Conservation (phyloP, 2,329 filamentous ascomycete species). For the Neofusicoccum sp. region DNA sequence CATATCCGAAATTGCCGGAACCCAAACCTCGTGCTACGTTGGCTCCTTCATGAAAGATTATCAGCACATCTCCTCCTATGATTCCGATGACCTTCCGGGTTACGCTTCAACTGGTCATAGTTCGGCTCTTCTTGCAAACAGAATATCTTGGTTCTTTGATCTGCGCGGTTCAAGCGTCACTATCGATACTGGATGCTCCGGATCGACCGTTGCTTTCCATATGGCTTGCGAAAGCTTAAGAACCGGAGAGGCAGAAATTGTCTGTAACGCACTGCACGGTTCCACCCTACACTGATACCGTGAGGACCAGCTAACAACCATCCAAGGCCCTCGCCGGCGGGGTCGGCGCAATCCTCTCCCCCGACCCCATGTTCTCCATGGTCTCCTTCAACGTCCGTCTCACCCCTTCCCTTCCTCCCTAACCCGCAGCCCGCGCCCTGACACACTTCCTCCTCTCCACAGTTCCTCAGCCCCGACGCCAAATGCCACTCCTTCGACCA, state of each 20-base stretch:
- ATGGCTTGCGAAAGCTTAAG: slow-evolving; percentile 28
- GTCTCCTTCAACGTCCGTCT: background rate
- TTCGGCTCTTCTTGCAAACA: slow-evolving; percentile 29
- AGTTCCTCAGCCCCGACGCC: slow-evolving; percentile 29
- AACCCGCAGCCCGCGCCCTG: background rate
- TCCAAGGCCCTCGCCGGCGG: slow-evolving; percentile 17
- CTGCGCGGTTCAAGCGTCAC: slow-evolving; percentile 31
- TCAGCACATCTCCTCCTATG: slow-evolving; percentile 11
- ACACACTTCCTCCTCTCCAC: background rate
- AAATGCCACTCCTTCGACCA: slow-evolving; percentile 26
- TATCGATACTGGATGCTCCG: slow-evolving; percentile 35
- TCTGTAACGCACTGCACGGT: background rate
- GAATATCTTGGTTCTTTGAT: slow-evolving; percentile 32
- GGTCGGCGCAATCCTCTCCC: background rate
- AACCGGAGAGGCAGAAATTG: slow-evolving; percentile 18
- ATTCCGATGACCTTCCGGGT: background rate
- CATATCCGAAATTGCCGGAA: slow-evolving; percentile 13
- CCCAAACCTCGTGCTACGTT: slow-evolving; percentile 23
- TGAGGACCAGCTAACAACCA: background rate
- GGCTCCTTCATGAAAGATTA: slow-evolving; percentile 26
- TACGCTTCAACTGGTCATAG: slow-evolving; percentile 23
- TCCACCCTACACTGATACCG: background rate
- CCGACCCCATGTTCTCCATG: background rate
- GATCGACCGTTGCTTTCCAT: slow-evolving; percentile 28
- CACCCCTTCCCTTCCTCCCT: background rate